A percentile compares a stretch with the other conserved stretches of the same genome.
Evolutionary conservation across 768 basidiomycete species (phyloP).

Genomic region (Mrakia frigida): DNA sequence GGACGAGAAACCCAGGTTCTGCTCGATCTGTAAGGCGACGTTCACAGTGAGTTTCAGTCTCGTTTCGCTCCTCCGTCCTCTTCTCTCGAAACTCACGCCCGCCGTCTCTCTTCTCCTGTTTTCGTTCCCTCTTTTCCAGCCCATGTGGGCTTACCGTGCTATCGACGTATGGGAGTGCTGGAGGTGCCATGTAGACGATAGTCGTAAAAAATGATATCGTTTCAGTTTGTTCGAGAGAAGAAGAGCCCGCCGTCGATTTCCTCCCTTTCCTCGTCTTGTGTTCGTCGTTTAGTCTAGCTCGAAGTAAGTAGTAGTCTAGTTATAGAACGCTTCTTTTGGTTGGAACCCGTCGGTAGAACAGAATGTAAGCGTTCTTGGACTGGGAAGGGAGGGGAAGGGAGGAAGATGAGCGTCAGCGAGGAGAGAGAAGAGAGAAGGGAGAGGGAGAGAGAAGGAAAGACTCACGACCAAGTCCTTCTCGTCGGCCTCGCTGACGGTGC

Average conservation of each 20-base stretch:
- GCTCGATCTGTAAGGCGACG: neutral
- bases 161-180: too few species aligned
- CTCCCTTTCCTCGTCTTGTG: too few species aligned
- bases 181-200: too few species aligned
- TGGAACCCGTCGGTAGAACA: slow-evolving; percentile 33
- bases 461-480: slow-evolving; percentile 74
- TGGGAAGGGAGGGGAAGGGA: neutral
- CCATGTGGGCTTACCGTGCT: too few species aligned
- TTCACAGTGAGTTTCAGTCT: neutral
- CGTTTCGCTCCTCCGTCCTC: neutral
- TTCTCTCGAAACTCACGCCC: neutral
- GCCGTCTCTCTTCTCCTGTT: neutral
- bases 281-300: too few species aligned
- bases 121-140: too few species aligned
- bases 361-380: slow-evolving; percentile 33
- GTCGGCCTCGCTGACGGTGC: slow-evolving; percentile 68
- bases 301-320: neutral
- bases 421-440: neutral
- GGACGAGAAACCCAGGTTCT: neutral
- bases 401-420: neutral
- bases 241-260: too few species aligned
- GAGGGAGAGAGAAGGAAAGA: neutral
- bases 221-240: too few species aligned
- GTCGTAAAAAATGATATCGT: too few species aligned
- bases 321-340: slow-evolving; percentile 4